Evolutionary conservation across 352 stramenopile species (phyloP).

Genomic region (Phytophthora quininea): DNA sequence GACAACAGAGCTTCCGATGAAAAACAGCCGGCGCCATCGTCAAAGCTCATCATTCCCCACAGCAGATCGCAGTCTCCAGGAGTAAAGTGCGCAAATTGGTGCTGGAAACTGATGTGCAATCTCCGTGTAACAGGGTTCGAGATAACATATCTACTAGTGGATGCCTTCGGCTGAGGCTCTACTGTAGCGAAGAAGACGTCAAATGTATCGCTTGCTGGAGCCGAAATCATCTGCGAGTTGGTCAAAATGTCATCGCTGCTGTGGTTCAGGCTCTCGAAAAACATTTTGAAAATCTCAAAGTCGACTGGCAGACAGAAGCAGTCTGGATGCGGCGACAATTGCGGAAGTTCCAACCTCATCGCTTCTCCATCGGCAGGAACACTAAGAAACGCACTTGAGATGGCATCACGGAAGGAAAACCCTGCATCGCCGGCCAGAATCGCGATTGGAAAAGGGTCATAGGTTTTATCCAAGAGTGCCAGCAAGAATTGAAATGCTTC

Average conservation of each 20-base stretch:
- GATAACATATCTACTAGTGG: neutral
- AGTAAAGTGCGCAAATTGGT: slow-evolving; percentile 57
- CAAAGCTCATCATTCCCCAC: slow-evolving; percentile 74
- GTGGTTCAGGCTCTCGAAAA: slow-evolving; percentile 37
- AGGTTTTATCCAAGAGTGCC: slow-evolving; percentile 26
- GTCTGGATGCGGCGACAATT: slow-evolving; percentile 79
- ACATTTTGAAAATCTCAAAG: slow-evolving; percentile 66
- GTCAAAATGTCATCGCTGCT: slow-evolving; percentile 4
- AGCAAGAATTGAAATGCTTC: slow-evolving; percentile 68
- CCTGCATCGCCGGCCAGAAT: slow-evolving; percentile 61
- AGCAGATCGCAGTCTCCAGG: slow-evolving; percentile 80
- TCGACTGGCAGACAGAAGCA: slow-evolving; percentile 86
- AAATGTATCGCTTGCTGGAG: slow-evolving; percentile 73
- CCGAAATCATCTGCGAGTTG: slow-evolving; percentile 30
- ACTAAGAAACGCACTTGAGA: slow-evolving; percentile 63
- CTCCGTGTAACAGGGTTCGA: neutral
- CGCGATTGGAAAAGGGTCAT: slow-evolving; percentile 29
- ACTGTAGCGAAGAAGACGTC: slow-evolving; percentile 61
- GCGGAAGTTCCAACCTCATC: slow-evolving; percentile 56
- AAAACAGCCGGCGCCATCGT: slow-evolving; percentile 52
- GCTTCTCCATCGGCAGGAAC: slow-evolving; percentile 5
- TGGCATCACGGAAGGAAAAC: slow-evolving; percentile 66
- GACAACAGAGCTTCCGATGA: slow-evolving; percentile 51
- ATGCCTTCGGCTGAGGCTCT: neutral
- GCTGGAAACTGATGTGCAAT: slow-evolving; percentile 37